Evolutionary conservation across 2,329 filamentous ascomycete species (phyloP), one percentile per base, ranked within the genome.

Genomic region (Phialocephala sp.): DNA sequence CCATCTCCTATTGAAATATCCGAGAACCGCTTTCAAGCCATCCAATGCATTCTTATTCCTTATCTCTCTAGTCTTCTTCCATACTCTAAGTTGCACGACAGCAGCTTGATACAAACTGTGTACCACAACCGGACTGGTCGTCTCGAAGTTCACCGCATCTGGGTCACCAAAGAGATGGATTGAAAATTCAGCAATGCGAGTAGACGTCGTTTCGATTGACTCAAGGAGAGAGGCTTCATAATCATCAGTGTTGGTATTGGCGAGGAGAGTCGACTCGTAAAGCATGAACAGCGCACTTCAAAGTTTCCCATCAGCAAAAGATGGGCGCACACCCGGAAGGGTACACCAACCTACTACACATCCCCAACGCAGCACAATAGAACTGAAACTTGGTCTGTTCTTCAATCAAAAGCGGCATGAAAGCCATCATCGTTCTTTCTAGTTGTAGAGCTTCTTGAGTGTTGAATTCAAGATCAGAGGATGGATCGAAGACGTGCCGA

Each of bases 391-490:
- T 45, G 24, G 41, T 4, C 58, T 57, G 41, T 22, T 68, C 60
- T 11, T 63, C 36, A 1, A 56, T 52, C 3, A 68, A 35, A 5
- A 63, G 47, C 1, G 63, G 60, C 8, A 65, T 27, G 20, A 60
- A 68, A 8, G 66, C 58, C 32, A 57, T 36, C 27, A 68, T 41
- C 3, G 66, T 65, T 4, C 54, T 24, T 36, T 68, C 66, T 4
- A 68, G 52, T 14, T 68, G 56, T 4, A 60, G 5, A 6, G 56
- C 63, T 63, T 61, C 58, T 37, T 63, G 41, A 5, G 27, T 18
- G 45, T 65, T 24, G 36, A 65, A 61, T 18, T 41, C 36, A 1
- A 43, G 37, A 35, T 68, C 66, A 8, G 36, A 15, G 1, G 32
- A 39, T 15, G 60, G 66, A 9, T 65, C 63, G 9, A 59, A 61